phyloP scores from a whole-genome alignment of 768 basidiomycete species.

The Podaxis sp. region DNA sequence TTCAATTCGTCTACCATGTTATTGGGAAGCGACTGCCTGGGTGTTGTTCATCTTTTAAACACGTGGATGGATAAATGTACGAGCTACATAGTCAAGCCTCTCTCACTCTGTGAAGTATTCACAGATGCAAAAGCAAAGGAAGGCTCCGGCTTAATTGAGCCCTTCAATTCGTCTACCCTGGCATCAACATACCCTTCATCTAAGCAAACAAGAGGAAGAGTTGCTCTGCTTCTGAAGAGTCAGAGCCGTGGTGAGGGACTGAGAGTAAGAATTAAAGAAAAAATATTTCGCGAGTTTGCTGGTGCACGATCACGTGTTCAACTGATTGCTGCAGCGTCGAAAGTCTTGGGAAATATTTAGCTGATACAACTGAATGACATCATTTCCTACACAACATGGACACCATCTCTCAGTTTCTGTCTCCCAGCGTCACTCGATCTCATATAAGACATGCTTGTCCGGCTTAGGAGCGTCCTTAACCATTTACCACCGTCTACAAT shows the following conservation, averaged over 20 bases:
- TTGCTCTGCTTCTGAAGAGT: constrained; percentile 37
- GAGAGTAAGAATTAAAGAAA: not conserved
- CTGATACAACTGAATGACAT: constrained; percentile 9
- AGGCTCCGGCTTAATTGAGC: constrained; percentile 84
- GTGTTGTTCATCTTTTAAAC: not conserved
- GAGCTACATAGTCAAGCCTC: constrained; percentile 78
- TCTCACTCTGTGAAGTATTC: constrained; percentile 44
- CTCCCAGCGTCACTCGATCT: not conserved
- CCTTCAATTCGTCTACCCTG: constrained; percentile 45
- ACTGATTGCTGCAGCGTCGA: not conserved
- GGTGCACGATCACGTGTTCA: not conserved
- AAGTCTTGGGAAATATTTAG: not conserved
- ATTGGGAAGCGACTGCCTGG: not conserved
- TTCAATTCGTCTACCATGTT: constrained; percentile 34
- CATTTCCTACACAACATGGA: not conserved
- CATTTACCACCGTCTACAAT: constrained; percentile 29
- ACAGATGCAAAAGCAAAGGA: constrained; percentile 40
- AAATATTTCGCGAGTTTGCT: not conserved
- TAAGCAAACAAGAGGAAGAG: constrained; percentile 46
- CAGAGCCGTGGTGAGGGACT: constrained; percentile 12
- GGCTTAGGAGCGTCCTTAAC: constrained; percentile 38
- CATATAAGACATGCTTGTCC: constrained; percentile 25
- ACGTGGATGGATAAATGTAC: constrained; percentile 34
- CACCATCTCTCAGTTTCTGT: not conserved
- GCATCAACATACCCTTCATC: constrained; percentile 52